These are phyloP conservation scores for Lasiosphaeriaceae sp. DNA, from an alignment of 495 filamentous ascomycete species.

Conservation along the genomic window DNA sequence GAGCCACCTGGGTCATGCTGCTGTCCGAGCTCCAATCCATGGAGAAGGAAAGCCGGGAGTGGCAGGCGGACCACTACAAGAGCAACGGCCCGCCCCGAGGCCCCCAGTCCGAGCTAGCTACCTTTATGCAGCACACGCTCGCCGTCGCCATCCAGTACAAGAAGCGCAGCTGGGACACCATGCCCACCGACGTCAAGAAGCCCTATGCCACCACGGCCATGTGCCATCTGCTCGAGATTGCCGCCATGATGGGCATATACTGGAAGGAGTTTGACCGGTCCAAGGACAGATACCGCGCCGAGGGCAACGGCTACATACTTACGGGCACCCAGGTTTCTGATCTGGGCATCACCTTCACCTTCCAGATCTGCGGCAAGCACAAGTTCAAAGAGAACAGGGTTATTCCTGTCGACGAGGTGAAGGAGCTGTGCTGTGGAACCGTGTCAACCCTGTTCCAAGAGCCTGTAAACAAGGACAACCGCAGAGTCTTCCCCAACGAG, in stretches of 20 bases:
- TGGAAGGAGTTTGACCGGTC: conserved; percentile 47
- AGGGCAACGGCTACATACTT: conserved; percentile 49
- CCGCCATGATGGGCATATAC: conserved; percentile 47
- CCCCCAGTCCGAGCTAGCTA: not conserved
- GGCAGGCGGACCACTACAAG: conserved; percentile 31
- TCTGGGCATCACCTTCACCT: conserved; percentile 44
- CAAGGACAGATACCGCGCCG: conserved; percentile 42
- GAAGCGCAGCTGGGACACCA: conserved; percentile 47
- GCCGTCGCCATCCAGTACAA: conserved; percentile 45
- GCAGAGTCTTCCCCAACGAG: conserved; percentile 35
- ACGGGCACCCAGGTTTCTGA: conserved; percentile 39
- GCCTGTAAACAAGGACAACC: conserved; percentile 22
- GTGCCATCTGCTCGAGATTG: conserved; percentile 48
- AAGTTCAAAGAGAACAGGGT: conserved; percentile 40
- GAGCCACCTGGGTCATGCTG: conserved; percentile 44
- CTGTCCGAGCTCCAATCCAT: conserved; percentile 41
- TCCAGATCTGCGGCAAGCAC: conserved; percentile 39
- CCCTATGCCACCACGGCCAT: conserved; percentile 49
- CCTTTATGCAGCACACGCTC: conserved; percentile 29
- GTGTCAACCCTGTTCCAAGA: conserved; percentile 43
- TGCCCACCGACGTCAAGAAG: conserved; percentile 43
- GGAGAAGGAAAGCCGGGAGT: conserved; percentile 38
- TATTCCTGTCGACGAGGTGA: conserved; percentile 42
- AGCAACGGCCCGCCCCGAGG: conserved; percentile 10
- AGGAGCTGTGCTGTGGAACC: conserved; percentile 44